A percentile compares a stretch with the other conserved stretches of the same genome.
Conservation (phyloP, 345 rosid genomes). For the Heritiera littoralis region DNA sequence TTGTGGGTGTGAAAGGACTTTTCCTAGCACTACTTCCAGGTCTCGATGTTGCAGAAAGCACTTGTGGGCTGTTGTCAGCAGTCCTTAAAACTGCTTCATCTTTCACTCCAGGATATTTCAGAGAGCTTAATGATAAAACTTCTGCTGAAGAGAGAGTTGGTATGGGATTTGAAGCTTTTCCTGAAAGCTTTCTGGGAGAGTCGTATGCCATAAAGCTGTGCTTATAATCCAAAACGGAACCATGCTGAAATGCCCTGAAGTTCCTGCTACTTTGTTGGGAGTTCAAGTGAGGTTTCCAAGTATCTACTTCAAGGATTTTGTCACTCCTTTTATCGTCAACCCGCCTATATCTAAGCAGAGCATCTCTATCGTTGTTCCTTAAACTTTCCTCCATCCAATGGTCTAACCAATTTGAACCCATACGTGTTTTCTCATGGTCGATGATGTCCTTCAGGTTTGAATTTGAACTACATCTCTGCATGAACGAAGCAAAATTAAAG, state of each 20-base stretch:
- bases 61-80: slow-evolving; percentile 73
- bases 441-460: slow-evolving; percentile 42
- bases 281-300: slow-evolving; percentile 79
- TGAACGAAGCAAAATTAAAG: slow-evolving; percentile 2
- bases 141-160: slow-evolving; percentile 46
- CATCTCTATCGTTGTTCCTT: slow-evolving; percentile 39
- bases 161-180: slow-evolving; percentile 34
- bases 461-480: slow-evolving; percentile 59
- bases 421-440: slow-evolving; percentile 35
- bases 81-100: slow-evolving; percentile 42
- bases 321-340: slow-evolving; percentile 59
- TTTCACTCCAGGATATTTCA: slow-evolving; percentile 32
- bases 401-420: slow-evolving; percentile 67
- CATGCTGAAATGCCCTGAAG: slow-evolving; percentile 27
- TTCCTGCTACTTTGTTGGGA: slow-evolving; percentile 35
- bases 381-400: slow-evolving; percentile 76
- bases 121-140: slow-evolving; percentile 41
- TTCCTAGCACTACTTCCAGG: slow-evolving; percentile 67
- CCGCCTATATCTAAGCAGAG: slow-evolving; percentile 29
- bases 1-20: slow-evolving; percentile 77
- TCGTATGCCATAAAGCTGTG: slow-evolving; percentile 43
- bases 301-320: slow-evolving; percentile 93
- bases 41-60: slow-evolving; percentile 55
- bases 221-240: slow-evolving; percentile 34
- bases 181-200: slow-evolving; percentile 51